These are phyloP conservation scores for Auriculariales sp. DNA, from an alignment of 768 basidiomycete genomes.

Conservation along the genomic window DNA sequence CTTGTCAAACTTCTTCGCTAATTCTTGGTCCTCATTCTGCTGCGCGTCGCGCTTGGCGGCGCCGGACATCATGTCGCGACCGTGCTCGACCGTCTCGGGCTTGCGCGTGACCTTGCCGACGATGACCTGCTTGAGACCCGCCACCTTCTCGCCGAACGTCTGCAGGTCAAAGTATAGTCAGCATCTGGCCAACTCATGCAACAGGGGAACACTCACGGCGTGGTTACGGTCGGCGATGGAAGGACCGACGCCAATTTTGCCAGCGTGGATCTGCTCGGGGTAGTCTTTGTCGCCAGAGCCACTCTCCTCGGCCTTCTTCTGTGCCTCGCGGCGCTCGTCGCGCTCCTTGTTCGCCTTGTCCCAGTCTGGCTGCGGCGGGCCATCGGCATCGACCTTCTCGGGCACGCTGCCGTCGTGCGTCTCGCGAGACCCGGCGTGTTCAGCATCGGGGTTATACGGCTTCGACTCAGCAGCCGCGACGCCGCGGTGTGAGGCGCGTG, in stretches of 20 bases:
- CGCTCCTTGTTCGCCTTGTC: background rate
- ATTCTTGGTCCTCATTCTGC: slow-evolving; percentile 8
- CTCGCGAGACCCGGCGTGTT: background rate
- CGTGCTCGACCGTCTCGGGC: slow-evolving; percentile 19
- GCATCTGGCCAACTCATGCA: slow-evolving; percentile 13
- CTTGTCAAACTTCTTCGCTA: no score
- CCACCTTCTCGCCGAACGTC: slow-evolving; percentile 21
- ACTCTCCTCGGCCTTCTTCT: background rate
- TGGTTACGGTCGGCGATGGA: slow-evolving; percentile 6
- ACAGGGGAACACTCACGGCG: slow-evolving; percentile 3
- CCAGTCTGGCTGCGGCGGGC: background rate
- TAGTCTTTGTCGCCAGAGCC: slow-evolving; percentile 10
- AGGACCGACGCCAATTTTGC: slow-evolving; percentile 23
- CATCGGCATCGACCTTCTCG: background rate
- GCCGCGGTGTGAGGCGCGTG: background rate
- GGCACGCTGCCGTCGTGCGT: background rate
- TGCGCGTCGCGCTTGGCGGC: slow-evolving; percentile 21
- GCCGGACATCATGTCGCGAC: slow-evolving; percentile 24
- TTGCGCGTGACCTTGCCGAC: slow-evolving; percentile 24
- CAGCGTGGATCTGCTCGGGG: slow-evolving; percentile 28
- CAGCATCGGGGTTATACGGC: background rate
- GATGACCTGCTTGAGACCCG: slow-evolving; percentile 23
- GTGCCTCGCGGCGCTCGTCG: background rate
- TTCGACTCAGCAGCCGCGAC: background rate
- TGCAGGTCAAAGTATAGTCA: slow-evolving; percentile 11